Evolutionary conservation across 2,329 filamentous ascomycete species (phyloP).

Genomic region (Fusarium keratoplasticum): DNA sequence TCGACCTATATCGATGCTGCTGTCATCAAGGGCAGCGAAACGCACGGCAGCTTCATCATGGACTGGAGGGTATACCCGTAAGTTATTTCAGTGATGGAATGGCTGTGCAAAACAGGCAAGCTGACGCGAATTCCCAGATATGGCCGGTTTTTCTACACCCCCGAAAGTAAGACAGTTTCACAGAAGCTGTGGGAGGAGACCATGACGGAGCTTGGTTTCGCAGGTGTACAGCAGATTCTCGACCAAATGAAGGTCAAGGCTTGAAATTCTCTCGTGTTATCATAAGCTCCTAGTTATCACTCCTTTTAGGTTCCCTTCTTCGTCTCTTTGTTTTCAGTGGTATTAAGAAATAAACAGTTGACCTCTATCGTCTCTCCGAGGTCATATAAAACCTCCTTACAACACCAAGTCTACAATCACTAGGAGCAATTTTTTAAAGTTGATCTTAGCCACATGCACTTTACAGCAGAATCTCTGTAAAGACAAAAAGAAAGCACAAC

Average conservation of each 20-base stretch:
- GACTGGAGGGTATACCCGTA: slow-evolving; percentile 50
- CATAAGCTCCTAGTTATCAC: neutral
- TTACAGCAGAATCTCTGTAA: too few species aligned
- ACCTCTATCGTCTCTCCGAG: neutral
- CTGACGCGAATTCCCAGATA: neutral
- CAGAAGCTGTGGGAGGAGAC: slow-evolving; percentile 6
- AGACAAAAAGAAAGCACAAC: neutral
- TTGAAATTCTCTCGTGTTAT: neutral
- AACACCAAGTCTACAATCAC: neutral
- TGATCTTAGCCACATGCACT: neutral
- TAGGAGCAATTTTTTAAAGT: neutral
- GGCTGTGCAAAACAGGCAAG: neutral
- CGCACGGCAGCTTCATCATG: slow-evolving; percentile 62
- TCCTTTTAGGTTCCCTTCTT: neutral
- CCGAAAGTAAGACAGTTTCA: neutral
- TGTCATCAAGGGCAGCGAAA: slow-evolving; percentile 58
- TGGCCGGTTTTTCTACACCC: neutral
- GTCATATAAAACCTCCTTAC: neutral
- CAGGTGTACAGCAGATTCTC: neutral
- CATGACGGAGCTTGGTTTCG: neutral
- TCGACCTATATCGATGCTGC: slow-evolving; percentile 60
- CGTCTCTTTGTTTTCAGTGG: neutral
- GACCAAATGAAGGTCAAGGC: neutral
- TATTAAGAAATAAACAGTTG: neutral
- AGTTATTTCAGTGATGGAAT: neutral